Conservation (phyloP, 495 filamentous ascomycete genomes). For the Alectoria sarmentosa region DNA sequence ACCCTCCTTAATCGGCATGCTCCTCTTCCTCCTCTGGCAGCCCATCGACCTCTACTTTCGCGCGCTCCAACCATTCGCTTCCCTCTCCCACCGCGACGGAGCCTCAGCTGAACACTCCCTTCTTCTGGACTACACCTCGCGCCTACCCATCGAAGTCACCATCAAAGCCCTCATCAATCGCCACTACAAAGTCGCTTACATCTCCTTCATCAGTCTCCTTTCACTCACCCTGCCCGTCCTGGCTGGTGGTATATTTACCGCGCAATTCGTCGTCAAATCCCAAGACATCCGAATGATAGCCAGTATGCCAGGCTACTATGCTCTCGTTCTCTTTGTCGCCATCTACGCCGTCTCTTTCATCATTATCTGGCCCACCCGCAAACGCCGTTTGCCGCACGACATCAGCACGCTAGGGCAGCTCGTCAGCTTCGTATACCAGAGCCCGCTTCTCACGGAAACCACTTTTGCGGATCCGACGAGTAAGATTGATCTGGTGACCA, state of each 20-base stretch:
- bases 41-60: conserved; percentile 69
- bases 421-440: conserved; percentile 66
- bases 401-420: conserved; percentile 66
- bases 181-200: conserved; percentile 64
- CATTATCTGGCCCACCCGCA: conserved; percentile 47
- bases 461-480: conserved; percentile 53
- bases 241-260: conserved; percentile 73
- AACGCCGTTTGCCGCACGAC: conserved; percentile 60
- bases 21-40: conserved; percentile 71
- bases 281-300: conserved; percentile 59
- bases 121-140: conserved; percentile 64
- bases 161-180: conserved; percentile 53
- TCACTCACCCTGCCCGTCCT: conserved; percentile 66
- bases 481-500: conserved; percentile 56
- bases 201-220: conserved; percentile 57
- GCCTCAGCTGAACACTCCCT: conserved; percentile 60
- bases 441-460: conserved; percentile 59
- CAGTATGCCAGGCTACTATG: conserved; percentile 59
- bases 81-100: conserved; percentile 51
- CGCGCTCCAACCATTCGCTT: conserved; percentile 66
- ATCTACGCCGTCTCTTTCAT: conserved; percentile 60
- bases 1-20: conserved; percentile 65
- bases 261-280: conserved; percentile 52
- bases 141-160: conserved; percentile 56
- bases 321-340: conserved; percentile 56